phyloP scores from a whole-genome alignment of 768 basidiomycete species.

The Termitomyces sp. region DNA sequence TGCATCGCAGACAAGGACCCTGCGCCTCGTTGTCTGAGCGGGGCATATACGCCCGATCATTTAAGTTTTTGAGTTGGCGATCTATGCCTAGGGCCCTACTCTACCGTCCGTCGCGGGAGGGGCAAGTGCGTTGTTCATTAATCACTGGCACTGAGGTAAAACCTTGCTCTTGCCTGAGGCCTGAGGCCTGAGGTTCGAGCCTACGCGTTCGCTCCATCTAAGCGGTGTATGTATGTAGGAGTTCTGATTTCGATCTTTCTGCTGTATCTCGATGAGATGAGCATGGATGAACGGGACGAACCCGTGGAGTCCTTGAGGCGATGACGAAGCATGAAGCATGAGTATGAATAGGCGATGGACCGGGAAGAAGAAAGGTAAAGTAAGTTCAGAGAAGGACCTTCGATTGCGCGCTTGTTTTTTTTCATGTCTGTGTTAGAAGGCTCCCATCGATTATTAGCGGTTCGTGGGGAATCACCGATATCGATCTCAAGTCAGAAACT shows the following conservation, averaged over 20 bases:
- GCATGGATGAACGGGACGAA: background rate
- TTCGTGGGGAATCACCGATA: background rate
- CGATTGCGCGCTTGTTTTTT: background rate
- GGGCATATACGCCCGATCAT: background rate
- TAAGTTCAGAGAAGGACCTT: background rate
- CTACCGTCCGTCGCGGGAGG: background rate
- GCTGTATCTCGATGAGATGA: no score
- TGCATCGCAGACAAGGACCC: no score
- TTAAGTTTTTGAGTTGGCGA: slow-evolving; percentile 9
- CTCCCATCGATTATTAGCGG: background rate
- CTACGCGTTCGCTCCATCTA: no score
- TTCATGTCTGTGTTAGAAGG: no score
- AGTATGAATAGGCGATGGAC: background rate
- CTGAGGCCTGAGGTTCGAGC: no score
- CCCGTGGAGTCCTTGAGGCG: slow-evolving; percentile 14
- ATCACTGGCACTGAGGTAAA: no score
- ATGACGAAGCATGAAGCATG: background rate
- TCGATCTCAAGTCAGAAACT: background rate
- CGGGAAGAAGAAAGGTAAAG: background rate
- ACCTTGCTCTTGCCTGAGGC: no score
- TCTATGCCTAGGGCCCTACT: background rate
- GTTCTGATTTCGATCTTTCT: no score
- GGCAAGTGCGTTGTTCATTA: background rate
- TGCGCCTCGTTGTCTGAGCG: background rate
- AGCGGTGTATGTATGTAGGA: background rate